Conservation (phyloP, 257 asterid species). For the Penstemon barbatus region DNA sequence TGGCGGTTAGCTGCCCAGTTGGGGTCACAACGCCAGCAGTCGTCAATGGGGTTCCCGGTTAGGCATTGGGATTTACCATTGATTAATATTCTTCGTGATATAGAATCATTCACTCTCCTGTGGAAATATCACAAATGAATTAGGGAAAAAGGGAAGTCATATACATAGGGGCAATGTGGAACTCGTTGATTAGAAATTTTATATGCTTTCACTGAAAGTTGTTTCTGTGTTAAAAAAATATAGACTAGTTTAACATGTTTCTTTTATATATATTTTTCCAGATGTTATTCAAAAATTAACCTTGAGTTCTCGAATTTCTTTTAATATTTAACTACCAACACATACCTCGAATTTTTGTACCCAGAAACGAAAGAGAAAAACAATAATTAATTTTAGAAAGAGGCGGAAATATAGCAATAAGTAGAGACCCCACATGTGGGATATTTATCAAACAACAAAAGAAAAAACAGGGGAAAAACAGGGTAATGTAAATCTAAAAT, state of each 20-base stretch:
- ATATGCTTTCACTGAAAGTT: no score
- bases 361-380: constrained; percentile 20
- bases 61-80: constrained; percentile 61
- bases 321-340: background rate
- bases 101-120: constrained; percentile 70
- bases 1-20: constrained; percentile 76
- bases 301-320: no score
- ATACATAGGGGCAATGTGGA: background rate
- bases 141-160: background rate
- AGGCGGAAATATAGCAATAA: constrained; percentile 1
- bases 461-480: constrained; percentile 22
- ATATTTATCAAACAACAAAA: background rate
- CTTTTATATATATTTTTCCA: constrained; percentile 10
- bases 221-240: no score
- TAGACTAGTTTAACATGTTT: background rate
- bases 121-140: background rate
- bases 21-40: constrained; percentile 93
- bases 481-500: constrained; percentile 4
- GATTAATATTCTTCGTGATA: constrained; percentile 43
- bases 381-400: constrained; percentile 11
- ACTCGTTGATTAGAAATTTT: no score
- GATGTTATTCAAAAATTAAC: background rate
- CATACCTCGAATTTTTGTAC: background rate
- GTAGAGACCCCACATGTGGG: constrained; percentile 10
- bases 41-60: constrained; percentile 92